Percentiles rank a stretch among this genome's conserved stretches.
Conservation (phyloP, 1,284 basidiomycete species). For the Taiwanofungus camphoratus region DNA sequence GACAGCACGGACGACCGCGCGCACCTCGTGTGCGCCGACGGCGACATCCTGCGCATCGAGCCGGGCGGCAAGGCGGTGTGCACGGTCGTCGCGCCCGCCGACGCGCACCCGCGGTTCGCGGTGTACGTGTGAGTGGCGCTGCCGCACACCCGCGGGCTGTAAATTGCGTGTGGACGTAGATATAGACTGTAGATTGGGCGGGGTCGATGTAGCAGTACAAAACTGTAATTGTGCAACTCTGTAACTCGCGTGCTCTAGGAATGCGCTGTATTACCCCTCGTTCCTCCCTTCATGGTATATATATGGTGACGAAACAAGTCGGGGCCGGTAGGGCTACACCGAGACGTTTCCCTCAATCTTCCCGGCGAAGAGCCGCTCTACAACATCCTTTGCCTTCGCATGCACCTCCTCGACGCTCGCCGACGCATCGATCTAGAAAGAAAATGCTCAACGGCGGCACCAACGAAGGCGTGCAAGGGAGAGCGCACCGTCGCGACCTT, state of each 20-base stretch:
- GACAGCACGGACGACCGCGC: slow-evolving; percentile 50
- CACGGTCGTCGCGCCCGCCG: slow-evolving; percentile 29
- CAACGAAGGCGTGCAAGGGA: neutral
- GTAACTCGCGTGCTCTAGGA: neutral
- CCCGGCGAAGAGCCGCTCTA: slow-evolving; percentile 38
- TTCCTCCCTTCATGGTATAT: too few species aligned
- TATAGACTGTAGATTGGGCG: neutral
- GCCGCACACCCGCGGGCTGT: neutral
- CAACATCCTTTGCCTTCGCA: slow-evolving; percentile 48
- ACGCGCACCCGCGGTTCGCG: slow-evolving; percentile 35
- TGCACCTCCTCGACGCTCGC: slow-evolving; percentile 74
- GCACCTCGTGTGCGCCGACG: slow-evolving; percentile 71
- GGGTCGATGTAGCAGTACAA: neutral
- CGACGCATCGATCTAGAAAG: slow-evolving; percentile 70
- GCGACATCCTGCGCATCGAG: slow-evolving; percentile 56
- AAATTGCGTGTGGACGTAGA: neutral
- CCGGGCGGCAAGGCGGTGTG: slow-evolving; percentile 51
- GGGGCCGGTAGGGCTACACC: too few species aligned
- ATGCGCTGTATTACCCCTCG: too few species aligned
- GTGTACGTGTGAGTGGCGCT: slow-evolving; percentile 42
- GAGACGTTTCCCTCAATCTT: slow-evolving; percentile 23
- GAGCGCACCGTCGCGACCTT: slow-evolving; percentile 77
- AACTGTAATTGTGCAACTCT: too few species aligned
- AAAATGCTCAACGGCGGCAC: slow-evolving; percentile 5
- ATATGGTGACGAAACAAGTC: too few species aligned